Base-by-base conservation (phyloP, 495 filamentous ascomycete species). In the Aspergillus heteromorphus region DNA sequence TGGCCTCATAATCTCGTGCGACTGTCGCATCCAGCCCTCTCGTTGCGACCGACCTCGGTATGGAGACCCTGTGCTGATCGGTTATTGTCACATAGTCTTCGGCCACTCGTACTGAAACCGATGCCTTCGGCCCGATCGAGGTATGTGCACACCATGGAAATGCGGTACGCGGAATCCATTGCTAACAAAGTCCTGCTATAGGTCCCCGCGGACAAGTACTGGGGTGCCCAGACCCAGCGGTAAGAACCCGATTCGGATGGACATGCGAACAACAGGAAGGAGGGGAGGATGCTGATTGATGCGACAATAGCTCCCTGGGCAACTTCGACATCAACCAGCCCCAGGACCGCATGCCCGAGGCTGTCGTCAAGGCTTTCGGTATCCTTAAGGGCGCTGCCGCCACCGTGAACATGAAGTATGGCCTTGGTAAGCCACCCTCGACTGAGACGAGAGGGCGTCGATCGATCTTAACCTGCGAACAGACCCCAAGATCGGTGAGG, bases 301-400 rank as follows among this genome's bases (percentile, higher is more conserved):
- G 11, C 17, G 45, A 34, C 11, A 45, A 67, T 50, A 83, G 80
- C 48, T 97, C 95, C 38, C 79, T 98, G 72, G 86, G 86, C 67
- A 98, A 98, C 79, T 98, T 98, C 80, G 85, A 87, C 67, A 97
- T 98, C 83, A 97, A 97, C 73, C 93, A 98, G 77, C 93, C 95
- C 55, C 89, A 95, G 70, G 93, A 98, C 69, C 91, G 93, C 66
- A 97, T 98, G 92, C 95, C 93, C 43, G 87, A 89, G 55, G 87
- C 91, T 0, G 85, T 98, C 55, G 77, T 98, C 57, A 84, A 82
- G 71, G 93, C 93, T 16, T 98, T 98, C 67, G 95, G 93, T 71
- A 93, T 98, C 67, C 80, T 98, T 42, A 98, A 98, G 81, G 92
- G 91, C 60, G 93, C 93, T 52, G 95, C 93, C 25, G 93, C 95